Base-by-base conservation (phyloP, 805 yeast species). In the Candida piceae region DNA sequence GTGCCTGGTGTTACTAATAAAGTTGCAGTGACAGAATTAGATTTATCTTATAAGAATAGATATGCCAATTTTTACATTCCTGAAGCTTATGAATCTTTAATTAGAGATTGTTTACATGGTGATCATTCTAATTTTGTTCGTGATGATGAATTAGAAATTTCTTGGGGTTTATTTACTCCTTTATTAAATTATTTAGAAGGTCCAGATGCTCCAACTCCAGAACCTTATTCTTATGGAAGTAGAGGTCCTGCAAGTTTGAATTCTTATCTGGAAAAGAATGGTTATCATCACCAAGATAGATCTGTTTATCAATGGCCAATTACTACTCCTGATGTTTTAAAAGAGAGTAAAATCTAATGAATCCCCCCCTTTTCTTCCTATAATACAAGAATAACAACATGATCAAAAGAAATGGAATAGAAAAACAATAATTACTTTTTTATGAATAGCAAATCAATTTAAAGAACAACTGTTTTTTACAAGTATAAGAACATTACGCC, bases 81-180 rank as follows among this genome's bases (percentile, higher is more conserved):
- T 31, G 96, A 90, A 70, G 97, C 97, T 29, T 93, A 93, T 63
- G 98, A 93, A 69, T 84, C 96, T 1, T 76, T 93, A 52, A 86
- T 93, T 53, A 78, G 94, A 63, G 97, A 93, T 63, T 84, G 90
- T 45, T 64, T 83, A 57, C 74, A 77, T 49, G 97, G 94, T 39
- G 95, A 89, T 64, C 98, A 93, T 66, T 84, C 97, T 35, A 90
- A 90, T 69, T 93, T 93, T 60, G 97, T 93, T 23, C 82, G 98
- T 67, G 97, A 90, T 59, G 98, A 93, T 60, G 98, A 93, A 69
- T 75, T 93, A 57, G 97, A 89, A 39, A 79, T 82, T 41, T 82
- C 94, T 42, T 93, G 98, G 98, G 73, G 72, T 50, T 68, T 93
- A 41, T 93, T 90, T 70, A 93, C 97, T 15, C 97, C 97, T 13